Percentiles rank a stretch among this genome's conserved stretches.
Conservation (phyloP, 129 eudicot genomes). For the Silybum marianum region DNA sequence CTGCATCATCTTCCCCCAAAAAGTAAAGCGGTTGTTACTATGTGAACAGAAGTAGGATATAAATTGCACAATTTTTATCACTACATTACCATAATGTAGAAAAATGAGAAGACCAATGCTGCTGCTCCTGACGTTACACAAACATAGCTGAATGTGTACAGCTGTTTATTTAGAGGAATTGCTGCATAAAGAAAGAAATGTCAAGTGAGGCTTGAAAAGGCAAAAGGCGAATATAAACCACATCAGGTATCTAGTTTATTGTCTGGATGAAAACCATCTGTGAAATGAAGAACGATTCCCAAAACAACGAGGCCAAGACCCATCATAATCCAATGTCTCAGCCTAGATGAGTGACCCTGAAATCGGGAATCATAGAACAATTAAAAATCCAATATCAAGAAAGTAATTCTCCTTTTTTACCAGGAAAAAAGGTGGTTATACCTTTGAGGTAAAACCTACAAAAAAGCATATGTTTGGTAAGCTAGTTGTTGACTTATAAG, state of each 20-base stretch:
- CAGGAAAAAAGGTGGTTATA: neutral
- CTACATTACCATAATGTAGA: constrained; percentile 60
- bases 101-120: constrained; percentile 63
- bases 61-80: constrained; percentile 1
- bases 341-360: constrained; percentile 71
- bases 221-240: neutral
- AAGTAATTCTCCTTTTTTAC: neutral
- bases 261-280: constrained; percentile 55
- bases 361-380: constrained; percentile 3
- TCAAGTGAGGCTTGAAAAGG: neutral
- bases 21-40: neutral
- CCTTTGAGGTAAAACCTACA: neutral
- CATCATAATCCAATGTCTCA: constrained; percentile 71
- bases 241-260: constrained; percentile 11
- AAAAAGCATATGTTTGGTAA: neutral
- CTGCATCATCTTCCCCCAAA: neutral
- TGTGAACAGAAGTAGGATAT: neutral
- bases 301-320: constrained; percentile 57
- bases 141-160: constrained; percentile 79
- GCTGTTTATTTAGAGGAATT: constrained; percentile 83
- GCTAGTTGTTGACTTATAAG: neutral
- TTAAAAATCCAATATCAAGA: neutral
- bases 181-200: constrained; percentile 48
- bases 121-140: constrained; percentile 91
- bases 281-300: constrained; percentile 71